Evolutionary conservation across 2,329 filamentous ascomycete species (phyloP).

Genomic region (Emericellopsis cladophorae): DNA sequence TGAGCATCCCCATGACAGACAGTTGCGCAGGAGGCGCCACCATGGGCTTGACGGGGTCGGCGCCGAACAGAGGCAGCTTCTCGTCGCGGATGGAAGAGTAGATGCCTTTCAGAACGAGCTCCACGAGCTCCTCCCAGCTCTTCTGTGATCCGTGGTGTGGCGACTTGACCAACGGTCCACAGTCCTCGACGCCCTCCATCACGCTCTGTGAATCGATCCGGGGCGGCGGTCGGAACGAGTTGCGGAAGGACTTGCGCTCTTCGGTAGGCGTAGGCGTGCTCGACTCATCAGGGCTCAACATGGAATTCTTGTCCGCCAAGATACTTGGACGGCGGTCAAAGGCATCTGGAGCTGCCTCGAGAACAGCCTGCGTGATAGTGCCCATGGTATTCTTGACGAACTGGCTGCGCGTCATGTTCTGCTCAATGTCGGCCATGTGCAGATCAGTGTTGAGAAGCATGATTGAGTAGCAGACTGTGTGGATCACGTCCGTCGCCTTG

Average conservation of each 20-base stretch:
- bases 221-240: conserved; percentile 38
- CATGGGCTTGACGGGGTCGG: conserved; percentile 29
- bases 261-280: conserved; percentile 19
- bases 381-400: conserved; percentile 96
- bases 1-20: conserved; percentile 64
- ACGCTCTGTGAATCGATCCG: conserved; percentile 36
- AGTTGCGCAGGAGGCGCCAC: conserved; percentile 37
- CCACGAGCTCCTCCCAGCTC: conserved; percentile 81
- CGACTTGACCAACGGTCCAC: conserved; percentile 65
- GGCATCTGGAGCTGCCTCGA: conserved; percentile 56
- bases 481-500: conserved; percentile 81
- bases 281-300: conserved; percentile 16
- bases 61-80: conserved; percentile 74
- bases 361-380: conserved; percentile 66
- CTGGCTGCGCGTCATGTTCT: conserved; percentile 89
- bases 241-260: conserved; percentile 25
- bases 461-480: conserved; percentile 94
- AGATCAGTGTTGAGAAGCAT: conserved; percentile 93
- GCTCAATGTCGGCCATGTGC: conserved; percentile 86
- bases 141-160: conserved; percentile 64
- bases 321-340: conserved; percentile 48
- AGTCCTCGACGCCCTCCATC: conserved; percentile 60
- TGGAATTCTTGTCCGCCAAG: conserved; percentile 28
- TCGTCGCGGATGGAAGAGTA: conserved; percentile 83
- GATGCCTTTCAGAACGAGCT: conserved; percentile 82